Evolutionary conservation across 257 asterid species (phyloP), one percentile per base, ranked within the genome.

Genomic region (Leonotis leonurus): DNA sequence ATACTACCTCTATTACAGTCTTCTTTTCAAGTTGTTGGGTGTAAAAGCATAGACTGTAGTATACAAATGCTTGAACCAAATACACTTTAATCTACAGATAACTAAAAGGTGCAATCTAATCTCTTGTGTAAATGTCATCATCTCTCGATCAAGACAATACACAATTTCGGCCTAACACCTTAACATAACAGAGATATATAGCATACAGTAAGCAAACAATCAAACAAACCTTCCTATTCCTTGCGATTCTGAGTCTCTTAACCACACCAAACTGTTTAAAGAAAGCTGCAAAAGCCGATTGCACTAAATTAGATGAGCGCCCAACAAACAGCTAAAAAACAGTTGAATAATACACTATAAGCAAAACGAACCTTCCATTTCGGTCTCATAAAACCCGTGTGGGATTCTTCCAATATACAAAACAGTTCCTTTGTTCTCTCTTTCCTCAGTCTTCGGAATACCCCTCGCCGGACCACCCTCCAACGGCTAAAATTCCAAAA

Each of bases 361-460:
- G 33, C 18, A 68, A 48, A 21, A 54, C 74, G 20, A 24, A 91
- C 98, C 98, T 81, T 88, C 92, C 95, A 93, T 93, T 63, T 93
- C 97, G 61, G 78, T 60, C 88, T 93, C 99, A 56, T 89, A 93
- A 69, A 93, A 89, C 2, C 99, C 99, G 69, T 93, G 99, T 0
- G 99, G 99, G 55, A 93, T 87, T 75, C 99, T 83, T 24, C 99
- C 99, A 56, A 93, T 80, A 69, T 89, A 87, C 73, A 93, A 40
- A 22, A 87, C 88, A 3, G 94, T 78, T 35, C 94, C 71, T 79
- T 83, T 87, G 44, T 48, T 79, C 45, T 83, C 93, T 55, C 56
- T 61, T 3, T 20, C 58, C 52, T 78, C 88, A 51, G 57, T 53
- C 53, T 64, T 80, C 4, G 83, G 85, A 25, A 74, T 60, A 62